Base-by-base conservation (phyloP, 768 basidiomycete species). In the Leccinum disarticulatum region DNA sequence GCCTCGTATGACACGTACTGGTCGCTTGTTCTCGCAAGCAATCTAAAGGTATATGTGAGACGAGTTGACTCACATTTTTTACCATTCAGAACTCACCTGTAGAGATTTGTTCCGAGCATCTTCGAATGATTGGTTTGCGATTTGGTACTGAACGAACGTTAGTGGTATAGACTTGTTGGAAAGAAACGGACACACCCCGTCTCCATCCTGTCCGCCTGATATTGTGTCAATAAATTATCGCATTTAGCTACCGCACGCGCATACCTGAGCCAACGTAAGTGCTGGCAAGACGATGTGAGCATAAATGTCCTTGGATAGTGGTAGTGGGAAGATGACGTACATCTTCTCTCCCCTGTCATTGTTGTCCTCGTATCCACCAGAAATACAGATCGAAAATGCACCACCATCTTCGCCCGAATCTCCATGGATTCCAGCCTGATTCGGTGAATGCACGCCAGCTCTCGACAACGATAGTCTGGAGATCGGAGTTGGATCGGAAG, bases 291-390 rank as follows among this genome's bases (percentile, higher is more conserved):
- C 28, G 17, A 9, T 2, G 25, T 61, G 36, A 69, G 61, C 35
- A 47, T 9, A 27, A 22, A 19, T 49, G 43, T n/a, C 15, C 15
- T 41, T 25, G 25, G 25, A 33, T 33, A 33, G 33, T 25, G 11
- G 38, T 7, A 11, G 46, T 31, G 17, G n/a, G 2, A 27, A 47
- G 27, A 30, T 33, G 58, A 61, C 76, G 4, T 60, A 79, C 78
- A 80, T 76, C 7, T 4, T 70, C 0, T 77, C 71, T 31, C 79
- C 79, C 0, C 47, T 1, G 33, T 80, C 79, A 2, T 52, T n/a
- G 58, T 80, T 74, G 62, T 80, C 79, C 49, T 77, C 74, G 46
- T 80, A 80, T 7, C 77, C 77, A 14, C 64, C 71, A 38, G 79
- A 77, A 17, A 80, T 48, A 17, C 79, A 79, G 22, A 80, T 72